Conservation (phyloP, 2,329 filamentous ascomycete species). For the Ophiosphaerella narmari region DNA sequence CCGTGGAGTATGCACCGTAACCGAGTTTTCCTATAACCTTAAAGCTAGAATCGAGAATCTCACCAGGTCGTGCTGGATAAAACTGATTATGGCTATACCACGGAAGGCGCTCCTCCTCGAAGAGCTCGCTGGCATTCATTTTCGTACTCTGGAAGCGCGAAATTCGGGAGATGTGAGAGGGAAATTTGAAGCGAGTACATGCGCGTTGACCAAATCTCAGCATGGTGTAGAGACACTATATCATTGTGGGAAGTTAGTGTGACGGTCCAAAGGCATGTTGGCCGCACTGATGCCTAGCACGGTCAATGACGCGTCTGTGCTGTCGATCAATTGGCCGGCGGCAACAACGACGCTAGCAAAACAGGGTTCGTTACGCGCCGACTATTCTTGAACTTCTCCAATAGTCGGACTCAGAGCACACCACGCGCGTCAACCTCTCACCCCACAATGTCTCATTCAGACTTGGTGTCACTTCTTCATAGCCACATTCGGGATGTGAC, state of each 20-base stretch:
- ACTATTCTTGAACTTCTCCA: too few relatives aligned
- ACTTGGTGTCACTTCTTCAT: too few relatives aligned
- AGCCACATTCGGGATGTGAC: too few relatives aligned
- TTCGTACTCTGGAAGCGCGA: slow-evolving; percentile 25
- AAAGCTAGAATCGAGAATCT: slow-evolving; percentile 27
- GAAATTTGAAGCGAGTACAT: slow-evolving; percentile 27
- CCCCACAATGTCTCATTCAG: too few relatives aligned
- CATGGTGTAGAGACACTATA: slow-evolving; percentile 23
- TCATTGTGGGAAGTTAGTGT: slow-evolving; percentile 23
- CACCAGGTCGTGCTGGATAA: slow-evolving; percentile 29
- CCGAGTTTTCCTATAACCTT: slow-evolving; percentile 34
- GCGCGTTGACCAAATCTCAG: slow-evolving; percentile 24
- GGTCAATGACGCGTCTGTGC: neutral
- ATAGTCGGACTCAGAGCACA: too few relatives aligned
- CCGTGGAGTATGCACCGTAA: slow-evolving; percentile 31
- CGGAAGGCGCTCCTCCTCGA: slow-evolving; percentile 25
- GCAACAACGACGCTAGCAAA: slow-evolving; percentile 5
- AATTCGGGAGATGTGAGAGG: slow-evolving; percentile 21
- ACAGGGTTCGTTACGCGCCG: too few relatives aligned
- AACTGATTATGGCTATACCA: slow-evolving; percentile 25
- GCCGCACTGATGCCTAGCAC: too few relatives aligned
- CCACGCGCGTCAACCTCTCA: too few relatives aligned
- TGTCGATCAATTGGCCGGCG: slow-evolving; percentile 7
- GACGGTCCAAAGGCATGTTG: slow-evolving; percentile 11
- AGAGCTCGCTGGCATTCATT: slow-evolving; percentile 22